phyloP scores from a whole-genome alignment of 768 basidiomycete species.

The Dendrothele bispora region DNA sequence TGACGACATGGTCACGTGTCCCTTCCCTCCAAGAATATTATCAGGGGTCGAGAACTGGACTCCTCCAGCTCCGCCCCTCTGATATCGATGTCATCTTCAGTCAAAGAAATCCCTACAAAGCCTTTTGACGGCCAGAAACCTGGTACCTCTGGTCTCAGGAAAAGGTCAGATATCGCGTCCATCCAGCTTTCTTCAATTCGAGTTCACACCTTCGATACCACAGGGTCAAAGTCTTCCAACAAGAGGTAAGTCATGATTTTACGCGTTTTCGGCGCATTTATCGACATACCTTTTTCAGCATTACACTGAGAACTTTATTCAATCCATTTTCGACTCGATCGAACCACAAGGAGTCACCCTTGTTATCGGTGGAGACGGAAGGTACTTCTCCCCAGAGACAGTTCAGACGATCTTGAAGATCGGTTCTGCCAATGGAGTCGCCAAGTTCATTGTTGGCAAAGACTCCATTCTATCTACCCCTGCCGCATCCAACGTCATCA shows the following conservation, averaged over 20 bases:
- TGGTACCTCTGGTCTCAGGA: constrained; percentile 95
- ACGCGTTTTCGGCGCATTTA: constrained; percentile 1
- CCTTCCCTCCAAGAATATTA: background rate
- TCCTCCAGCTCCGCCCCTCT: background rate
- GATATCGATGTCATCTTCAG: constrained; percentile 40
- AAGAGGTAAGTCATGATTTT: constrained; percentile 60
- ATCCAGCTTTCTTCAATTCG: constrained; percentile 8
- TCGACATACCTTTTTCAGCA: constrained; percentile 50
- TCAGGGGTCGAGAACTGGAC: no score
- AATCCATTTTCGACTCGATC: constrained; percentile 91
- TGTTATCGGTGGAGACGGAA: constrained; percentile 97
- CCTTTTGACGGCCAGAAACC: constrained; percentile 95
- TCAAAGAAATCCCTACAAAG: constrained; percentile 77
- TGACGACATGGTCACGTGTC: background rate
- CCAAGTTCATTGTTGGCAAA: constrained; percentile 89
- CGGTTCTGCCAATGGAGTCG: constrained; percentile 91
- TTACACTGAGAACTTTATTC: constrained; percentile 99
- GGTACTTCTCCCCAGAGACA: constrained; percentile 83
- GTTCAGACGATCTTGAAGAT: constrained; percentile 93
- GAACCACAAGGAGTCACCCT: constrained; percentile 76
- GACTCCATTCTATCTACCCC: constrained; percentile 94
- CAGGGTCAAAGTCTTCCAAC: constrained; percentile 98
- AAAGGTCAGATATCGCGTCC: constrained; percentile 58
- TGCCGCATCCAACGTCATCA: constrained; percentile 93
- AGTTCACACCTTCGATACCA: constrained; percentile 20